phyloP scores from a whole-genome alignment of 768 basidiomycete genomes.

The Boletus patriciae region DNA sequence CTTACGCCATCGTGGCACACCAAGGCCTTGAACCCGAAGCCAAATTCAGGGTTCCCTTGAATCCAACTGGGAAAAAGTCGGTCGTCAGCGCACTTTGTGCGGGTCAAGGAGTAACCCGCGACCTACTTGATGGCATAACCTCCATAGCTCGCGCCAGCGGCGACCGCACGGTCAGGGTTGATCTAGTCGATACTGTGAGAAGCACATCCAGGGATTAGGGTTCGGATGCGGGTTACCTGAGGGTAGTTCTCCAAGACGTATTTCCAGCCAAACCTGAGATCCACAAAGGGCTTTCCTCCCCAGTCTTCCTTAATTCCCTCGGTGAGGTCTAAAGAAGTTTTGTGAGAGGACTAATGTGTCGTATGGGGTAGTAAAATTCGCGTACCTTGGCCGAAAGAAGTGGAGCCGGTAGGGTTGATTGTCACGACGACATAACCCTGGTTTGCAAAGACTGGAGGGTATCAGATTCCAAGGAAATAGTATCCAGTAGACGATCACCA shows the following conservation, averaged over 20 bases:
- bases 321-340: slow-evolving; percentile 58
- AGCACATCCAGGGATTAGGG: neutral
- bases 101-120: neutral
- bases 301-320: slow-evolving; percentile 78
- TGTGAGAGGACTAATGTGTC: neutral
- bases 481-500: neutral
- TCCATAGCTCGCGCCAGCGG: slow-evolving; percentile 83
- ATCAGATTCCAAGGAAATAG: neutral
- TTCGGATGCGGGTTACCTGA: slow-evolving; percentile 46
- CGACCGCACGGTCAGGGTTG: slow-evolving; percentile 66
- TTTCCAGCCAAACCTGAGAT: slow-evolving; percentile 74
- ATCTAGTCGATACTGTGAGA: slow-evolving; percentile 44
- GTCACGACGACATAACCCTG: slow-evolving; percentile 87
- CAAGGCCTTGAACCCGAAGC: slow-evolving; percentile 87
- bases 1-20: slow-evolving; percentile 88
- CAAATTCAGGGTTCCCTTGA: slow-evolving; percentile 87
- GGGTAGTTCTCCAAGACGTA: slow-evolving; percentile 64
- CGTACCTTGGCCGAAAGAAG: slow-evolving; percentile 85
- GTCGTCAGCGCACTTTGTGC: slow-evolving; percentile 1
- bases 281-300: slow-evolving; percentile 84
- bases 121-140: slow-evolving; percentile 86
- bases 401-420: slow-evolving; percentile 94
- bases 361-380: neutral
- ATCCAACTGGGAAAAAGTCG: slow-evolving; percentile 67
- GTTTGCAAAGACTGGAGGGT: slow-evolving; percentile 65